Conservation (phyloP, 371 early-diverging fungal species). For the Gilbertella persicaria region DNA sequence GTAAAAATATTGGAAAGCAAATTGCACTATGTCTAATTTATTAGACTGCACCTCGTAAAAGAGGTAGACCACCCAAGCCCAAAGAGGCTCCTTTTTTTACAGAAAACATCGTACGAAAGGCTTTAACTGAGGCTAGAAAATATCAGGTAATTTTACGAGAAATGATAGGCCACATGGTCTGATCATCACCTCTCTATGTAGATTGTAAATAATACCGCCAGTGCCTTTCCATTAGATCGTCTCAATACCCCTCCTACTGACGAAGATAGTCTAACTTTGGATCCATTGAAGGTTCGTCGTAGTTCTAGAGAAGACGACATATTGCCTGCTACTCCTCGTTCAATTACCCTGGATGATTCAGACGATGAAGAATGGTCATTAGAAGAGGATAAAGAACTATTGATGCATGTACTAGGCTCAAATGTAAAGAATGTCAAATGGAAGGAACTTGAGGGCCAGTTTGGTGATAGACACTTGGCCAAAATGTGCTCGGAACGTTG, state of each 20-base stretch:
- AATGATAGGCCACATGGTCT: neutral
- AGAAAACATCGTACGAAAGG: constrained; percentile 5
- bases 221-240: constrained; percentile 11
- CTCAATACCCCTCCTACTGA: constrained; percentile 24
- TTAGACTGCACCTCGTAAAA: constrained; percentile 22
- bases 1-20: neutral
- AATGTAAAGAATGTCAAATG: constrained; percentile 34
- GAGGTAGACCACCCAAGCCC: constrained; percentile 37
- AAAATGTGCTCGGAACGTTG: constrained; percentile 25
- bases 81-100: constrained; percentile 20
- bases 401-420: constrained; percentile 17
- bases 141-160: constrained; percentile 11
- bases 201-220: constrained; percentile 1
- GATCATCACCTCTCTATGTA: constrained; percentile 1
- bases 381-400: constrained; percentile 18
- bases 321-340: constrained; percentile 25
- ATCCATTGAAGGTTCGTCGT: neutral
- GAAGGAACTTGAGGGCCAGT: constrained; percentile 18
- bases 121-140: constrained; percentile 11
- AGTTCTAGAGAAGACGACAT: constrained; percentile 15
- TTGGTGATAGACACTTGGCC: constrained; percentile 21
- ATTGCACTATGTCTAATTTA: neutral
- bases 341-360: constrained; percentile 16
- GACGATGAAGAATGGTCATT: constrained; percentile 20
- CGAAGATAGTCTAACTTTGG: neutral